Base-by-base conservation (phyloP, 352 stramenopile genomes). In the Globisporangium okanoganense region DNA sequence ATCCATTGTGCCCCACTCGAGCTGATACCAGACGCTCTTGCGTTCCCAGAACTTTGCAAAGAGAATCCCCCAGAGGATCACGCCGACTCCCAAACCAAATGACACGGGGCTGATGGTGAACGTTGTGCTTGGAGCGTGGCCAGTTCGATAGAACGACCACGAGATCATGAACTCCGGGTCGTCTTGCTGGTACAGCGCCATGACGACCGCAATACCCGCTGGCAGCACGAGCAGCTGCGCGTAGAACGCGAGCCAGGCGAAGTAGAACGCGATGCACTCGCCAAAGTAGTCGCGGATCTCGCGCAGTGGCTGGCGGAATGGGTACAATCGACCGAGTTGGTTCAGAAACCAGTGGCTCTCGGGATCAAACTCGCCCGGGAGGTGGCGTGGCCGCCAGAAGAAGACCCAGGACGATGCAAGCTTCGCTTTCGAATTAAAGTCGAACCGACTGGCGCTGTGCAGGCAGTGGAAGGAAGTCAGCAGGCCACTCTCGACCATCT, bases 181-280 rank as follows among this genome's bases (percentile, higher is more conserved):
- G 16, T 69, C 48, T 14, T 13, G 35, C 44, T 25, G 25, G 31
- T 55, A 67, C 6, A 57, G 31, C 20, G 79, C 60, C 20, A 90
- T 51, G 14, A 64, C 33, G 7, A 75, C 43, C 2, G 71, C 73
- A 13, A 64, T 62, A 29, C 87, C 4, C 7, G 73, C 73, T 22
- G 89, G 84, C 0, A 79, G 9, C 0, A 80, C n/a, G 14, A 96
- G 69, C 64, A 85, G 80, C 58, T 86, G 78, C 2, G 72, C 87
- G 72, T 96, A 97, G 40, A 88, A 86, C 3, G 73, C 72, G 24
- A 95, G 59, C 79, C 87, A 97, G 16, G 90, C 90, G 72, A 97
- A 97, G 78, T 97, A 97, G 52, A 96, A 97, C 22, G 81, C 90
- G 29, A 96, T 75, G 24, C 70, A 61, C 56, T 97, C 88, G 25